A percentile compares a stretch with the other conserved stretches of the same genome.
Evolutionary conservation across 2,329 filamentous ascomycete species (phyloP).

Genomic region (Clonostachys solani): DNA sequence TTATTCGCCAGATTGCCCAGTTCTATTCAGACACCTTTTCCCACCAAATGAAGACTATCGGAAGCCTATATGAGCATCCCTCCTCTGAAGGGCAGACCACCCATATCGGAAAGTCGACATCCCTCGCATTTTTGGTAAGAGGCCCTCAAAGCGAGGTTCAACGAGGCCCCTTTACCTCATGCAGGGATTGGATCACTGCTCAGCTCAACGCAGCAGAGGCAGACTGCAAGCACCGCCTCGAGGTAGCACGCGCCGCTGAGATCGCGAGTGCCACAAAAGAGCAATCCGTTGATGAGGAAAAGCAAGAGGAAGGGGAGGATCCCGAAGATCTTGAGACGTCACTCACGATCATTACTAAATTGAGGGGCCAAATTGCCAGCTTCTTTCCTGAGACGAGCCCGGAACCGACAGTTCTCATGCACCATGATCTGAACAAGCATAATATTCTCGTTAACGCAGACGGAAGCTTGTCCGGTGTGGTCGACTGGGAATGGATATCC

Average conservation of each 20-base stretch:
- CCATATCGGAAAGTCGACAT: neutral
- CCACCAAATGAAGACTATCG: neutral
- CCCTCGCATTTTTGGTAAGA: neutral
- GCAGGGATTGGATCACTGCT: neutral
- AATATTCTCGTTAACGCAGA: slow-evolving; percentile 34
- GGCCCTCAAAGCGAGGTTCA: neutral
- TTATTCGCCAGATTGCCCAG: slow-evolving; percentile 20
- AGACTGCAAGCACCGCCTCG: neutral
- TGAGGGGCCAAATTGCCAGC: slow-evolving; percentile 20
- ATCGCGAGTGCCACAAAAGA: neutral
- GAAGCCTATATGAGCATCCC: neutral
- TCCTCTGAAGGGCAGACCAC: neutral
- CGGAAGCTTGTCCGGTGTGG: slow-evolving; percentile 24
- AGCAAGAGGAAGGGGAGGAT: slow-evolving; percentile 21
- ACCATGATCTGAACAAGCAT: slow-evolving; percentile 24
- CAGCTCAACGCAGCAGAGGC: neutral
- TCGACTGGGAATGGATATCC: slow-evolving; percentile 39
- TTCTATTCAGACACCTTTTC: slow-evolving; percentile 19
- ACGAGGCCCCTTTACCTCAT: neutral
- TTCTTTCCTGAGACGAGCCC: slow-evolving; percentile 18
- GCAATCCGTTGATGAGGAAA: slow-evolving; percentile 4
- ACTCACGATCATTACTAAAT: slow-evolving; percentile 5
- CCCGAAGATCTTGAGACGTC: slow-evolving; percentile 11
- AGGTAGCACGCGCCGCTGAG: neutral
- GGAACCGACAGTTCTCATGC: slow-evolving; percentile 25